Evolutionary conservation across 257 asterid species (phyloP).

Genomic region (Vinca minor): DNA sequence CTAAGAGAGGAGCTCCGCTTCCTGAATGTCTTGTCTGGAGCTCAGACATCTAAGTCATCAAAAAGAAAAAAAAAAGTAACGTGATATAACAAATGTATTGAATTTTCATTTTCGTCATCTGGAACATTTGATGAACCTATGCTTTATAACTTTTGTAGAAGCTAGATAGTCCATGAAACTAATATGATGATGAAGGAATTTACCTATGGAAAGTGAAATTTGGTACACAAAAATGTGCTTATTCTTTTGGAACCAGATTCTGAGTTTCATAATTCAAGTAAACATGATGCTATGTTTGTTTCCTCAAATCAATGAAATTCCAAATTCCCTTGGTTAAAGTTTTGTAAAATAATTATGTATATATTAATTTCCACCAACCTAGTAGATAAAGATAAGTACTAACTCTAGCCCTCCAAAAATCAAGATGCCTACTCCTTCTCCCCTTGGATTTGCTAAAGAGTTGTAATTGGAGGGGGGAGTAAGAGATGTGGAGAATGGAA

Average conservation of each 20-base stretch:
- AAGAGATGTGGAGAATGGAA: slow-evolving; percentile 1
- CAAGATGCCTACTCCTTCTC: neutral
- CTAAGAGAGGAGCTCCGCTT: too few species aligned
- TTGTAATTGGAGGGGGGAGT: too few species aligned
- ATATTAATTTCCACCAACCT: neutral
- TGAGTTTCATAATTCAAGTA: slow-evolving; percentile 2
- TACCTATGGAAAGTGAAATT: neutral
- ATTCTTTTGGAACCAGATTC: slow-evolving; percentile 21
- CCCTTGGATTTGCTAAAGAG: neutral
- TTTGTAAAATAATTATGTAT: slow-evolving; percentile 13
- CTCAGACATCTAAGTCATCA: too few species aligned
- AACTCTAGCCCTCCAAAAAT: neutral
- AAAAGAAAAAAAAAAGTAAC: too few species aligned
- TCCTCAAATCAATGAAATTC: slow-evolving; percentile 9
- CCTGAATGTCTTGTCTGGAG: too few species aligned
- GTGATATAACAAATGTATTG: too few species aligned
- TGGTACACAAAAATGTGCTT: neutral
- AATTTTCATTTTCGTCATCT: too few species aligned
- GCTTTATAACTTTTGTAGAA: neutral
- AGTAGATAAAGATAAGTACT: neutral
- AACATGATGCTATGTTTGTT: slow-evolving; percentile 6
- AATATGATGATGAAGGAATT: neutral
- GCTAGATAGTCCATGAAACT: neutral
- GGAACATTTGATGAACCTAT: too few species aligned
- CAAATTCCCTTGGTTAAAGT: slow-evolving; percentile 3